Base-by-base conservation (phyloP, 2,329 filamentous ascomycete genomes). In the Fusarium napiforme region DNA sequence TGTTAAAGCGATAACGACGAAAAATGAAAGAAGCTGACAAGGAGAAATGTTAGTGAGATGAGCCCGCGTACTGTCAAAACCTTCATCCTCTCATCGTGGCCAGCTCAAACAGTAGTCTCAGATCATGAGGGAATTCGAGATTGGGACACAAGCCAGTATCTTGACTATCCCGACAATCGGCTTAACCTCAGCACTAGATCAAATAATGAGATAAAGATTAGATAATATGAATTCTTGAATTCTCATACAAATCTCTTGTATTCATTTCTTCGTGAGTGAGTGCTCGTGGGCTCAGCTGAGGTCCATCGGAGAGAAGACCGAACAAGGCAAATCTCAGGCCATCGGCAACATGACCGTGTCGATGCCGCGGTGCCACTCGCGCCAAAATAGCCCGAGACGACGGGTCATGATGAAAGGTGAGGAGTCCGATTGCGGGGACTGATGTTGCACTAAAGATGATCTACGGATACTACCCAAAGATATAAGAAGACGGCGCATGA, bases 381-480 rank as follows among this genome's bases (percentile, higher is more conserved):
- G 36, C 53, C 67, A 68, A 64, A 52, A 53, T 74, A 46, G 37
- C 58, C 71, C 71, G 58, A 72, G 39, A 23, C n/a, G 28, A 46
- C 26, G 28, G 26, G 55, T 52, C 49, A 67, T 71, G 53, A 47
- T 67, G 16, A 40, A 55, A 56, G 70, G 47, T 60, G 46, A 71
- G 46, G 70, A 67, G 71, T 71, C 71, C 67, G 71, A 74, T 73
- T 67, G 62, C 71, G 64, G 71, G 60, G 71, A 49, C 40, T 60
- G n/a, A 7, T 57, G 16, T 14, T 16, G 55, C 16, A 30, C 28
- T 50, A 58, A 52, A 52, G 49, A 43, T 60, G 34, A 53, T 37
- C 34, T 39, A 10, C 19, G 14, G 14, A 28, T 55, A 18, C 34
- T 28, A 28, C 23, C 19, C 11, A 42, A 34, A 42, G 37, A 37